Conservation (phyloP, 805 yeast species). For the Metahyphopichia silvanorum region DNA sequence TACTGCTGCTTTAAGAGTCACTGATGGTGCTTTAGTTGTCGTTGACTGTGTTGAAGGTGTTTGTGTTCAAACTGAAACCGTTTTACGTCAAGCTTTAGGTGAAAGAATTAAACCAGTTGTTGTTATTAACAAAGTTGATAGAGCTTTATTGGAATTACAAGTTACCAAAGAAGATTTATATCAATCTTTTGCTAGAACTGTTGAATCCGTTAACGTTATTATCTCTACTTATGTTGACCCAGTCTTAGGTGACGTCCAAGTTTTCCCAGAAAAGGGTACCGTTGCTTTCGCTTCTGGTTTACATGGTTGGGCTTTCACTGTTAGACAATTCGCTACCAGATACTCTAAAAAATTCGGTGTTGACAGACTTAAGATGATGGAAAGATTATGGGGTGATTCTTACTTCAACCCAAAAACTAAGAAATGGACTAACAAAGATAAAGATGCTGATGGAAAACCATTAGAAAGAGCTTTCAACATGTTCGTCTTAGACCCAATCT, state of each 20-base stretch:
- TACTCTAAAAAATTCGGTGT: constrained; percentile 99
- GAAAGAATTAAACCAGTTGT: constrained; percentile 99
- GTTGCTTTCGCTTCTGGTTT: constrained; percentile 99
- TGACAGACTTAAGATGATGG: constrained; percentile 96
- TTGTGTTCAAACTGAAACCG: constrained; percentile 99
- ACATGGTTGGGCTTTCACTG: constrained; percentile 99
- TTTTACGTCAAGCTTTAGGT: constrained; percentile 97
- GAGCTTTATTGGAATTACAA: constrained; percentile 98
- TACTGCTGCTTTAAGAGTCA: constrained; percentile 99
- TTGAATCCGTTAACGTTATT: constrained; percentile 98
- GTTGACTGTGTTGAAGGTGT: constrained; percentile 99
- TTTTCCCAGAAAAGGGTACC: constrained; percentile 98
- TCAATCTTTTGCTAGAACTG: constrained; percentile 98
- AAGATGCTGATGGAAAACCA: constrained; percentile 91
- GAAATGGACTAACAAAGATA: constrained; percentile 97
- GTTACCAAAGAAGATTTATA: constrained; percentile 98
- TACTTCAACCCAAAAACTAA: constrained; percentile 99
- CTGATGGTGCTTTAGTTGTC: constrained; percentile 99
- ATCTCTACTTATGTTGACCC: constrained; percentile 92
- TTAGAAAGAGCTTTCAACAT: constrained; percentile 99
- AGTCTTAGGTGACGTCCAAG: constrained; percentile 93
- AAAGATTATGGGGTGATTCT: constrained; percentile 99
- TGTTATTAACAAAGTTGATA: constrained; percentile 97
- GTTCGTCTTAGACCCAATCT: constrained; percentile 98
- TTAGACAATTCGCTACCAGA: constrained; percentile 97